Conservation (phyloP, 2,329 filamentous ascomycete genomes). For the Cryphonectria parasitica region DNA sequence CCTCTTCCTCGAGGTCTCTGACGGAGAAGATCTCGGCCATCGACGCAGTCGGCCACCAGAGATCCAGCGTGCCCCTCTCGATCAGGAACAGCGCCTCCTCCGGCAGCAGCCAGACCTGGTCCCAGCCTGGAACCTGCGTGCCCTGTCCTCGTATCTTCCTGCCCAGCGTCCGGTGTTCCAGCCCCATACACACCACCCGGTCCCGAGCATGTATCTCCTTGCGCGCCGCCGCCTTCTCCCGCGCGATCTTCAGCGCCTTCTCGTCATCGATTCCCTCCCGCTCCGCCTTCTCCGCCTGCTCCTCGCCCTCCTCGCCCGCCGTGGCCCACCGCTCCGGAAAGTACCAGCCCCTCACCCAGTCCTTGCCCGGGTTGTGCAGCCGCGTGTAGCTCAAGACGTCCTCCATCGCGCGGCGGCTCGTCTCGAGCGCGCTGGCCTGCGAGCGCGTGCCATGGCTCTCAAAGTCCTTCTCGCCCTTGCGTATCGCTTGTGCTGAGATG, state of each 20-base stretch:
- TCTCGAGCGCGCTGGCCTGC: conserved; percentile 77
- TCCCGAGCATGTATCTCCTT: conserved; percentile 43
- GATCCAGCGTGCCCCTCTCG: conserved; percentile 83
- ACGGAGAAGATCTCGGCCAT: conserved; percentile 53
- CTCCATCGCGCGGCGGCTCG: conserved; percentile 86
- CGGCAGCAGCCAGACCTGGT: conserved; percentile 80
- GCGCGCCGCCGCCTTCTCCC: conserved; percentile 25
- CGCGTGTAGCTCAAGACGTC: conserved; percentile 80
- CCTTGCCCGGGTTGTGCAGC: conserved; percentile 66
- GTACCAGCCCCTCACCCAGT: conserved; percentile 72
- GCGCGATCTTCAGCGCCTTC: conserved; percentile 35
- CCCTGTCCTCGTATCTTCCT: conserved; percentile 59
- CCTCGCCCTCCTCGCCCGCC: conserved; percentile 32
- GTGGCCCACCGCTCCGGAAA: conserved; percentile 63
- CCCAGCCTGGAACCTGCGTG: conserved; percentile 58
- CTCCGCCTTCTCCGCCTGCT: conserved; percentile 25
- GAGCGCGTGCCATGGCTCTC: conserved; percentile 86
- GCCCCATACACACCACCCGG: conserved; percentile 69
- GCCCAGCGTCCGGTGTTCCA: conserved; percentile 75
- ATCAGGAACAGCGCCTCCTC: conserved; percentile 91
- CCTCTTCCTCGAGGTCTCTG: conserved; percentile 38
- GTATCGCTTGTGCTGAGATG: conserved; percentile 68
- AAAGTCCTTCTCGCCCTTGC: conserved; percentile 96
- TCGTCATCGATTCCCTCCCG: conserved; percentile 39
- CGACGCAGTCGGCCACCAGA: conserved; percentile 75